phyloP scores from a whole-genome alignment of 495 filamentous ascomycete genomes.

The Hypoxylon fuscum region DNA sequence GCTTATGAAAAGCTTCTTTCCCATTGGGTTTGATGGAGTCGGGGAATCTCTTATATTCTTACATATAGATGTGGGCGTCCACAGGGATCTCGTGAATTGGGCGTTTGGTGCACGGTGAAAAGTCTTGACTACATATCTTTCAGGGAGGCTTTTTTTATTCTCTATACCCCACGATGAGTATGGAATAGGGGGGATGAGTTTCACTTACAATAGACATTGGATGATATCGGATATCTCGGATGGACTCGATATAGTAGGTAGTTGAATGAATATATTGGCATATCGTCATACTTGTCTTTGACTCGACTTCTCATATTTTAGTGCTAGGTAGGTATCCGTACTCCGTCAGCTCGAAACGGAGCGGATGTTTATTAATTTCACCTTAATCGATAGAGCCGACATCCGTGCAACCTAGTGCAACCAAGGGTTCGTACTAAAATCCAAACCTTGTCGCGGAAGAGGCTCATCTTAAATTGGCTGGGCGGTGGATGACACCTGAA shows the following conservation, averaged over 20 bases:
- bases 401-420: conserved; percentile 8
- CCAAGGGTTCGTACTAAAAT: conserved; percentile 5
- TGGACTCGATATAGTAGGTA: conserved; percentile 18
- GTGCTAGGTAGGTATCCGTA: background rate
- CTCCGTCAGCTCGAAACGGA: background rate
- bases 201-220: conserved; percentile 22
- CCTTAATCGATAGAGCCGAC: background rate
- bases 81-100: background rate
- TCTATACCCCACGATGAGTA: conserved; percentile 39
- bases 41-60: background rate
- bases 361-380: conserved; percentile 2
- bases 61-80: background rate
- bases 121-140: background rate
- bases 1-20: background rate
- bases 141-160: background rate
- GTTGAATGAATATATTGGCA: conserved; percentile 18
- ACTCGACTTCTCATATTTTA: conserved; percentile 1
- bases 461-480: conserved; percentile 35
- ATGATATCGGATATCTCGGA: background rate
- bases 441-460: conserved; percentile 28
- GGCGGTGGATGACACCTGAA: conserved; percentile 3
- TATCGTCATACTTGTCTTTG: conserved; percentile 2
- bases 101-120: background rate
- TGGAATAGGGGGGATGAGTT: conserved; percentile 20
- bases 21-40: conserved; percentile 3